Conservation (phyloP, 2,329 filamentous ascomycete species). For the Microdochium bolleyi region DNA sequence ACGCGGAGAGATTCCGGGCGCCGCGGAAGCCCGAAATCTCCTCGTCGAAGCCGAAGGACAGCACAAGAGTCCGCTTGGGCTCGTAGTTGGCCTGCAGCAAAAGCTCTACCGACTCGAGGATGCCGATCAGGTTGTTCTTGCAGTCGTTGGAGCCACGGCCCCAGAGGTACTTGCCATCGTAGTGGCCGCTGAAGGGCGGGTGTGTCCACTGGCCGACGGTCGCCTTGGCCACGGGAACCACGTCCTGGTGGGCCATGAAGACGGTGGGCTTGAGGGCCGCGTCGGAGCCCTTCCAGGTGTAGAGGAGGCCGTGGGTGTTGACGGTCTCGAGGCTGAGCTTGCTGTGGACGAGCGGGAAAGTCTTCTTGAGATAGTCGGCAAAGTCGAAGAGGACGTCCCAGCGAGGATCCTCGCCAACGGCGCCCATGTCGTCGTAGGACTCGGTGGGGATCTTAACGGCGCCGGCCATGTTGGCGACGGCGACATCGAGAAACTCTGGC, state of each 20-base stretch:
- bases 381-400: conserved; percentile 45
- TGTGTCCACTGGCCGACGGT: conserved; percentile 37
- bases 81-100: conserved; percentile 41
- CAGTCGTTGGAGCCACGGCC: conserved; percentile 45
- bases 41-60: conserved; percentile 60
- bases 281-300: conserved; percentile 47
- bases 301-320: conserved; percentile 55
- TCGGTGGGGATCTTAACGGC: conserved; percentile 43
- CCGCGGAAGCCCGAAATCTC: conserved; percentile 51
- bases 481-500: background rate
- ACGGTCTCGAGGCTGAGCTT: conserved; percentile 42
- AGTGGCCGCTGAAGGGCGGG: conserved; percentile 42
- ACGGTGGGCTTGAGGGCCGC: conserved; percentile 42
- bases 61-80: conserved; percentile 47
- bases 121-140: conserved; percentile 45
- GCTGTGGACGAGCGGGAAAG: conserved; percentile 21
- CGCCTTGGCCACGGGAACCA: conserved; percentile 43
- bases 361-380: conserved; percentile 36
- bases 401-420: conserved; percentile 42
- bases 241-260: conserved; percentile 48
- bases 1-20: conserved; percentile 41
- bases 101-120: conserved; percentile 44
- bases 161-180: conserved; percentile 46
- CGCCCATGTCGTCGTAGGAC: conserved; percentile 47
- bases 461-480: background rate